A percentile compares a stretch with the other conserved stretches of the same genome.
Conservation (phyloP, 2,329 filamentous ascomycete species). For the Monosporascus sp. region DNA sequence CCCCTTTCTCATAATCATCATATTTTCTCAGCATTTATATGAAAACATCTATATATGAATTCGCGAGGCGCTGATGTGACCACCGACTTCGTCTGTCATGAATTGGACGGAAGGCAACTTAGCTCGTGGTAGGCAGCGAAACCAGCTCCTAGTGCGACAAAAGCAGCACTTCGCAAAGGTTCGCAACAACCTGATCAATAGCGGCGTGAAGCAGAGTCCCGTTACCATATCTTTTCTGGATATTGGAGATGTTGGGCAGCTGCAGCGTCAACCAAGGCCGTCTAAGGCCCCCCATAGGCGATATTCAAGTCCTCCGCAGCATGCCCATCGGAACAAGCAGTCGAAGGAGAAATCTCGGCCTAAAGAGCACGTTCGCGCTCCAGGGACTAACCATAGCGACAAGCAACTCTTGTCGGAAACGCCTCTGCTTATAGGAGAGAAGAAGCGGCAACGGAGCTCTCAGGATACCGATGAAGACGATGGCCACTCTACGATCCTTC, state of each 20-base stretch:
- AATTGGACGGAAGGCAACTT: slow-evolving; percentile 47
- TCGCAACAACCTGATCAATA: slow-evolving; percentile 27
- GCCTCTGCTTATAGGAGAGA: slow-evolving; percentile 7
- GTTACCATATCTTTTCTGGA: slow-evolving; percentile 25
- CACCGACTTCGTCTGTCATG: slow-evolving; percentile 26
- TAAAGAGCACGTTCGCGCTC: background rate
- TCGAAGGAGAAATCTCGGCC: background rate
- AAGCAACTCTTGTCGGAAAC: background rate
- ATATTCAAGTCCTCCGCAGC: slow-evolving; percentile 9
- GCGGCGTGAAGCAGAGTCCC: slow-evolving; percentile 25
- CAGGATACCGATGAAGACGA: slow-evolving; percentile 1
- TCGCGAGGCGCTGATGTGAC: background rate
- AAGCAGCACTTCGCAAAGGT: slow-evolving; percentile 44
- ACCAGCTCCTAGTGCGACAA: slow-evolving; percentile 33
- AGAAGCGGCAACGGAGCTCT: slow-evolving; percentile 6
- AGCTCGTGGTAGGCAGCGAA: slow-evolving; percentile 30
- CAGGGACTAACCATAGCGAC: slow-evolving; percentile 3
- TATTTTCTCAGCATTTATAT: slow-evolving; percentile 4
- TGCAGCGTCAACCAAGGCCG: background rate
- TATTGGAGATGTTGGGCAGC: slow-evolving; percentile 2
- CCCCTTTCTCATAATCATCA: background rate
- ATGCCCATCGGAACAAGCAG: background rate
- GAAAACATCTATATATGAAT: slow-evolving; percentile 11
- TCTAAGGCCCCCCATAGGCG: slow-evolving; percentile 3
- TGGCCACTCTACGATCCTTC: slow-evolving; percentile 4